Conservation (phyloP, 2,329 filamentous ascomycete genomes). For the Biscogniauxia sp. region DNA sequence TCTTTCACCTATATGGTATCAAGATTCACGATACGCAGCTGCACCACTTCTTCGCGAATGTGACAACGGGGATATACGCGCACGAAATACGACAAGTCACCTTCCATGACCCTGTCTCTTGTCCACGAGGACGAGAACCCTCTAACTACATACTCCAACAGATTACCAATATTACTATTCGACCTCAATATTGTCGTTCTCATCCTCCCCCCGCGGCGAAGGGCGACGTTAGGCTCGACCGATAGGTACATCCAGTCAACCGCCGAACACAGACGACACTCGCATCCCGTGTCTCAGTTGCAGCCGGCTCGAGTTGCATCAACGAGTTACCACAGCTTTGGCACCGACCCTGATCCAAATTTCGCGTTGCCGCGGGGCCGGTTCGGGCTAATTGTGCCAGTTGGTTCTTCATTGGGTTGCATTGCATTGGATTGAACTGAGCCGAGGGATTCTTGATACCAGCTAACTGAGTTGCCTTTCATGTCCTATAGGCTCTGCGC, state of each 20-base stretch:
- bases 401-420: neutral
- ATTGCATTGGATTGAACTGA: neutral
- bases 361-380: constrained; percentile 18
- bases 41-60: neutral
- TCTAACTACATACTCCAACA: neutral
- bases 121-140: neutral
- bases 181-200: neutral
- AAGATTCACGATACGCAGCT: neutral
- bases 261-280: neutral
- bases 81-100: neutral
- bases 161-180: neutral
- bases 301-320: neutral
- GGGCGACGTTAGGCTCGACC: neutral
- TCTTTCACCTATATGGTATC: neutral
- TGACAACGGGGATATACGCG: neutral
- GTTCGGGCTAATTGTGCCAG: constrained; percentile 31
- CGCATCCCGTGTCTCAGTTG: neutral
- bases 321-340: neutral
- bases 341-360: neutral
- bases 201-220: neutral
- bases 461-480: neutral
- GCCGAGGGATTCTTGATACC: neutral
- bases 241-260: neutral
- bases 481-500: neutral
- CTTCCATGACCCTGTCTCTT: neutral